Base-by-base conservation (phyloP, 2,329 filamentous ascomycete genomes). In the Hirsutella minnesotensis region DNA sequence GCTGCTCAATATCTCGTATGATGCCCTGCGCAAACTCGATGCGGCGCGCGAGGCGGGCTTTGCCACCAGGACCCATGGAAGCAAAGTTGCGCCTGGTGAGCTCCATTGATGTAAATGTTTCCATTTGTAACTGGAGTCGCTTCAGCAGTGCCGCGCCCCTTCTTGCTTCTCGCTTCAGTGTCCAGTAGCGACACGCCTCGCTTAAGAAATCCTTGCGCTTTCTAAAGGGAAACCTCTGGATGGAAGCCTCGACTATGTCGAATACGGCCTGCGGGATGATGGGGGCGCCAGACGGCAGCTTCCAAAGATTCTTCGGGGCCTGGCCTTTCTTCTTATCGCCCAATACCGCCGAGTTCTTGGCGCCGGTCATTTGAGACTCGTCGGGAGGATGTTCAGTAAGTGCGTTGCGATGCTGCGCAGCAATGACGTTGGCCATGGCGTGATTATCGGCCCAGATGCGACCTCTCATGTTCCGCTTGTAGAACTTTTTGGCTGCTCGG, bases 131-230 rank as follows among this genome's bases (percentile, higher is more conserved):
- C 60, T 98, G 92, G 18, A 98, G 72, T 30, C 92, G 80, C 65
- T 96, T 96, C 46, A 98, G 73, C 43, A 98, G 70, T 4, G 92
- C 87, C 24, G 92, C 92, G 38, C 92, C 92, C 45, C 92, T 77
- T 29, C 92, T 80, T 47, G 90, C 86, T 61, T 98, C 92, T 44
- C 92, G 79, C 66, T 98, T 98, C 49, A 98, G 64, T 0, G 92
- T 96, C 92, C 92, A 98, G 64, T 96, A 98, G 53, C 87, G 88
- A 66, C 90, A 96, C 2, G 86, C 86, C 61, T 95, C 90, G 44
- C 87, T 83, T 3, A 94, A 81, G 59, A 87, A 98, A 47, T 95
- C 89, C 57, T 94, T 95, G 41, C 88, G 79, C 58, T 92, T 94
- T 24, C 83, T 79, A 45, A 79, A 67, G 30, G 78, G 77, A 59